A percentile compares a stretch with the other conserved stretches of the same genome.
Evolutionary conservation across 129 eudicot genomes (phyloP).

Genomic region (Artemisia argyi): DNA sequence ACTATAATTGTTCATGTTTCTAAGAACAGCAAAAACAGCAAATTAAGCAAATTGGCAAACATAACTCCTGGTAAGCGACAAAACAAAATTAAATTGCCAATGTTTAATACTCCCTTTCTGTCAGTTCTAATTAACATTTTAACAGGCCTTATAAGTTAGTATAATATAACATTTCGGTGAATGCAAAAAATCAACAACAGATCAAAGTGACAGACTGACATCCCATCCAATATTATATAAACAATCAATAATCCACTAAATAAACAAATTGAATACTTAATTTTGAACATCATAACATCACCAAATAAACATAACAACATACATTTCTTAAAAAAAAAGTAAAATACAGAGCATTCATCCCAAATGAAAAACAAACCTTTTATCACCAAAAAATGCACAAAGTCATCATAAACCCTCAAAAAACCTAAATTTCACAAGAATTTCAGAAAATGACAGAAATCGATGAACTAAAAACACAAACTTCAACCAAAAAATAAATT

Average conservation of each 20-base stretch:
- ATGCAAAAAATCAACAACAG: background rate
- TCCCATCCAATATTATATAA: background rate
- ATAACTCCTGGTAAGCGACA: background rate
- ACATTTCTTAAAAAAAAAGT: conserved; percentile 9
- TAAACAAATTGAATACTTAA: too few relatives aligned
- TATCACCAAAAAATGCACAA: conserved; percentile 20
- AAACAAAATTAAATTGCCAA: conserved; percentile 11
- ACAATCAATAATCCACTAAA: background rate
- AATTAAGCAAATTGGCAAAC: conserved; percentile 15
- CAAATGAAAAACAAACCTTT: conserved; percentile 1
- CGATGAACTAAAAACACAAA: background rate
- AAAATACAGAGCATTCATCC: conserved; percentile 9
- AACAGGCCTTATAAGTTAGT: conserved; percentile 3
- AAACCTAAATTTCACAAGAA: conserved; percentile 10
- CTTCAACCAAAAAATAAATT: background rate
- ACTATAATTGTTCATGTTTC: background rate
- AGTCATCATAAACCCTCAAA: background rate
- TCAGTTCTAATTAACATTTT: background rate
- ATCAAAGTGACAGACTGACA: too few relatives aligned
- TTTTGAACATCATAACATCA: conserved; percentile 26
- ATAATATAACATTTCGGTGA: background rate
- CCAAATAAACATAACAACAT: conserved; percentile 12
- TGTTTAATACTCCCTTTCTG: background rate
- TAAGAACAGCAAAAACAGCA: conserved; percentile 2
- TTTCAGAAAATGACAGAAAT: background rate